A percentile compares a stretch with the other conserved stretches of the same genome.
phyloP scores from a whole-genome alignment of 306 rosid genomes.

The Castanea sativa region DNA sequence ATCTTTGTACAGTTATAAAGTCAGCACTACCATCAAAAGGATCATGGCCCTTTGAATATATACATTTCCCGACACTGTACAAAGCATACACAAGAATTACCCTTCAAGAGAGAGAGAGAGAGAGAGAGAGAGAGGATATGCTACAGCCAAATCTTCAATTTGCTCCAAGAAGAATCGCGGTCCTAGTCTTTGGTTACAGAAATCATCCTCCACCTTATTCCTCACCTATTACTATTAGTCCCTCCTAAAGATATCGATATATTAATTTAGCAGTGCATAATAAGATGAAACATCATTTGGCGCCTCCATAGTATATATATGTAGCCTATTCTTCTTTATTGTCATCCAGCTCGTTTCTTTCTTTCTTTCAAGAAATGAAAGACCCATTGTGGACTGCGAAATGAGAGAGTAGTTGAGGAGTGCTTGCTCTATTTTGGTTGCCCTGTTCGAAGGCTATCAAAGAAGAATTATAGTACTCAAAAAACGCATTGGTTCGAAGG shows the following conservation, averaged over 20 bases:
- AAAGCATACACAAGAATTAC: too few relatives aligned
- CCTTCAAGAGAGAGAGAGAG: too few relatives aligned
- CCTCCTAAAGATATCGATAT: slow-evolving; percentile 11
- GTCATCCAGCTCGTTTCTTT: not conserved
- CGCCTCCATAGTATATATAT: not conserved
- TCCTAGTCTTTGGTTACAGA: slow-evolving; percentile 27
- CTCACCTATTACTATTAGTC: slow-evolving; percentile 6
- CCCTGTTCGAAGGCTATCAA: slow-evolving; percentile 59
- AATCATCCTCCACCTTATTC: slow-evolving; percentile 32
- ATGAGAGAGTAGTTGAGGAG: slow-evolving; percentile 35
- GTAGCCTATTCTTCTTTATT: not conserved
- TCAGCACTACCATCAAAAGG: too few relatives aligned
- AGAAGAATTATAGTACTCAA: slow-evolving; percentile 41
- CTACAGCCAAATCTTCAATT: not conserved
- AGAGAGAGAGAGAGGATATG: too few relatives aligned
- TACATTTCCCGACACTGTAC: too few relatives aligned
- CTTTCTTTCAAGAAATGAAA: slow-evolving; percentile 40
- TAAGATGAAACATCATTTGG: not conserved
- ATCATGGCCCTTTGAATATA: too few relatives aligned
- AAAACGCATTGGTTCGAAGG: slow-evolving; percentile 27
- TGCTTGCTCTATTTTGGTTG: slow-evolving; percentile 38
- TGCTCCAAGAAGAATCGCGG: too few relatives aligned
- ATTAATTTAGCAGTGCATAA: not conserved
- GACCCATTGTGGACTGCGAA: slow-evolving; percentile 48
- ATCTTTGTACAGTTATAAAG: too few relatives aligned